Evolutionary conservation across 1,139 yeast genomes (phyloP).

Genomic region (Candida sanyaensis): DNA sequence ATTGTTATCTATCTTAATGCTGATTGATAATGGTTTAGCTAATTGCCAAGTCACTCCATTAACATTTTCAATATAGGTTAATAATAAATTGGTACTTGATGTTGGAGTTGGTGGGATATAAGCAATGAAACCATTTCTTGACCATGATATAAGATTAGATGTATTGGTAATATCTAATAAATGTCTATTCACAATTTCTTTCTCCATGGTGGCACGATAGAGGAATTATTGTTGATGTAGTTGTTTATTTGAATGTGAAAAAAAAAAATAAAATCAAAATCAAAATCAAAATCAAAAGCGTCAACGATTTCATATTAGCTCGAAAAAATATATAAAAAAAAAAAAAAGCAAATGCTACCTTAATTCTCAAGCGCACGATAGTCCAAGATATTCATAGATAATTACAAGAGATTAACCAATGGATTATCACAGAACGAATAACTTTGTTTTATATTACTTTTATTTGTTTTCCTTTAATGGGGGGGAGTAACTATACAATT

Average conservation of each 20-base stretch:
- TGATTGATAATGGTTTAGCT: conserved; percentile 51
- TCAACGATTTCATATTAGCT: no score
- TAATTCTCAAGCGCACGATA: no score
- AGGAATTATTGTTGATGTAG: neutral
- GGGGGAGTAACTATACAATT: conserved; percentile 9
- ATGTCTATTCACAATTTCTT: conserved; percentile 8
- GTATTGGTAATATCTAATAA: conserved; percentile 9
- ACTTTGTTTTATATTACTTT: neutral
- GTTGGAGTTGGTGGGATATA: conserved; percentile 36
- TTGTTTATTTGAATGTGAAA: neutral
- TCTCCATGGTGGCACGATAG: conserved; percentile 1
- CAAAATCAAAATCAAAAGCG: no score
- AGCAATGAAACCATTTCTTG: conserved; percentile 73
- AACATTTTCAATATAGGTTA: conserved; percentile 63
- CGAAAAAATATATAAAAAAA: no score
- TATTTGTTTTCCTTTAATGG: neutral
- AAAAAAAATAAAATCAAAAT: neutral
- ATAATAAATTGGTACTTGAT: conserved; percentile 36
- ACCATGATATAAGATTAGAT: conserved; percentile 58
- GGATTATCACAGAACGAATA: neutral
- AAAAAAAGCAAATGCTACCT: no score
- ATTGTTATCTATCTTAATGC: conserved; percentile 37
- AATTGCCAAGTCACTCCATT: conserved; percentile 70
- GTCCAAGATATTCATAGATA: no score
- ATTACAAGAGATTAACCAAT: no score